Evolutionary conservation across 345 rosid species (phyloP).

Genomic region (Bruguiera sexangula): DNA sequence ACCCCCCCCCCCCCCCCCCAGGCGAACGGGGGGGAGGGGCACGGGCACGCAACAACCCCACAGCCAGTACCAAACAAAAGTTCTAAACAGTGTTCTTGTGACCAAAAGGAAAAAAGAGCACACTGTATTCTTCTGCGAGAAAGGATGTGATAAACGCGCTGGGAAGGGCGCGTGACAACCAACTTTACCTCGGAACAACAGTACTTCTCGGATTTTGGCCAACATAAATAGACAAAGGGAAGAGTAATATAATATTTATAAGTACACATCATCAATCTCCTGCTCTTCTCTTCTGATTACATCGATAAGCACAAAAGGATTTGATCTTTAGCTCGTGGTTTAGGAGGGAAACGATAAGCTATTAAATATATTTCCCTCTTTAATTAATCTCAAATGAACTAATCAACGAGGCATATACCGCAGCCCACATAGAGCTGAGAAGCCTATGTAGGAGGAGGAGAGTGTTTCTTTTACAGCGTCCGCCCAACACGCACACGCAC

Average conservation of each 20-base stretch:
- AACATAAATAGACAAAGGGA: slow-evolving; percentile 44
- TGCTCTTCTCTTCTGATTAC: slow-evolving; percentile 14
- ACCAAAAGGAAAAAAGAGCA: too few species aligned
- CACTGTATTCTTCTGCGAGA: too few species aligned
- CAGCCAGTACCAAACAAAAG: too few species aligned
- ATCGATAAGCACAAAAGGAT: slow-evolving; percentile 14
- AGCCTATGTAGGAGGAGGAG: too few species aligned
- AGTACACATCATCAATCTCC: slow-evolving; percentile 32
- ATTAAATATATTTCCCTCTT: background rate
- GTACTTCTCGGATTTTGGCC: slow-evolving; percentile 44
- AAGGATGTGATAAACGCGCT: background rate
- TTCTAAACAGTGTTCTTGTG: too few species aligned
- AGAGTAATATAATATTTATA: slow-evolving; percentile 18
- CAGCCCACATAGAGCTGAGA: too few species aligned
- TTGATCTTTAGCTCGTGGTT: slow-evolving; percentile 15
- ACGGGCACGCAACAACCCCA: too few species aligned
- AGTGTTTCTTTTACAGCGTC: too few species aligned
- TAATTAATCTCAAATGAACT: background rate
- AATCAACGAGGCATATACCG: too few species aligned
- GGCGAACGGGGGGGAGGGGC: too few species aligned
- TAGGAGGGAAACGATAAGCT: slow-evolving; percentile 20
- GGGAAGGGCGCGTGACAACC: slow-evolving; percentile 11
- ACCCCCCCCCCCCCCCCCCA: too few species aligned
- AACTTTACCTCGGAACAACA: background rate
- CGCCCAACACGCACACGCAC: background rate